Percentiles rank a stretch among this genome's conserved stretches.
phyloP scores from a whole-genome alignment of 192 early-diverging fungal genomes.

The Thamnidium elegans region DNA sequence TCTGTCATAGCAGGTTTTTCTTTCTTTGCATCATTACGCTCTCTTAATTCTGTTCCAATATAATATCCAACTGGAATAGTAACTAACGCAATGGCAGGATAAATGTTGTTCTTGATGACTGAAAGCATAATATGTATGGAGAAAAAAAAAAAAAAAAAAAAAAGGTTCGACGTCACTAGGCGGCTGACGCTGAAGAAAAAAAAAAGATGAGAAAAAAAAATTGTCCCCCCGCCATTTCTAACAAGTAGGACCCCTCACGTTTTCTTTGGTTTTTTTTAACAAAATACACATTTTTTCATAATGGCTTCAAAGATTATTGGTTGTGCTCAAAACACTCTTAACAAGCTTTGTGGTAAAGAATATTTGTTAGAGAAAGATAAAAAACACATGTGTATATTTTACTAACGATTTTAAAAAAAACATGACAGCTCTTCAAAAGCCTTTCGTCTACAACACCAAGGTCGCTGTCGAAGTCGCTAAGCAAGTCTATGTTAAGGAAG shows the following conservation, averaged over 20 bases:
- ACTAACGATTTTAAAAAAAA: too few species aligned
- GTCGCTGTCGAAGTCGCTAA: constrained; percentile 60
- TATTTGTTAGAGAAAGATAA: background rate
- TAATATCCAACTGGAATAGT: background rate
- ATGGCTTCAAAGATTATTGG: constrained; percentile 30
- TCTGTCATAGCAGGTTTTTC: background rate
- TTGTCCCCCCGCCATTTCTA: background rate
- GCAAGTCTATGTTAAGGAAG: constrained; percentile 61
- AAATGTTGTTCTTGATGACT: background rate
- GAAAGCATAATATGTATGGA: background rate
- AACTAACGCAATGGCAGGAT: background rate
- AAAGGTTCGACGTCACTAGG: background rate
- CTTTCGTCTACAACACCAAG: constrained; percentile 52
- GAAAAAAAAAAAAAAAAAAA: background rate
- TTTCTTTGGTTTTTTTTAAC: constrained; percentile 6
- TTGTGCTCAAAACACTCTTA: constrained; percentile 21
- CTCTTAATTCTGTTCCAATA: constrained; percentile 1
- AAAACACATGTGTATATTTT: background rate
- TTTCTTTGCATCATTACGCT: background rate
- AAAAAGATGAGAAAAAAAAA: background rate
- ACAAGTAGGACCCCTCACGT: background rate
- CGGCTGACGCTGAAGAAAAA: background rate
- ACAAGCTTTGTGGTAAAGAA: constrained; percentile 27
- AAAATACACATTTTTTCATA: constrained; percentile 7
- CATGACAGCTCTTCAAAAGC: constrained; percentile 32